phyloP scores from a whole-genome alignment of 2,329 filamentous ascomycete genomes.

The Thelonectria discophora region DNA sequence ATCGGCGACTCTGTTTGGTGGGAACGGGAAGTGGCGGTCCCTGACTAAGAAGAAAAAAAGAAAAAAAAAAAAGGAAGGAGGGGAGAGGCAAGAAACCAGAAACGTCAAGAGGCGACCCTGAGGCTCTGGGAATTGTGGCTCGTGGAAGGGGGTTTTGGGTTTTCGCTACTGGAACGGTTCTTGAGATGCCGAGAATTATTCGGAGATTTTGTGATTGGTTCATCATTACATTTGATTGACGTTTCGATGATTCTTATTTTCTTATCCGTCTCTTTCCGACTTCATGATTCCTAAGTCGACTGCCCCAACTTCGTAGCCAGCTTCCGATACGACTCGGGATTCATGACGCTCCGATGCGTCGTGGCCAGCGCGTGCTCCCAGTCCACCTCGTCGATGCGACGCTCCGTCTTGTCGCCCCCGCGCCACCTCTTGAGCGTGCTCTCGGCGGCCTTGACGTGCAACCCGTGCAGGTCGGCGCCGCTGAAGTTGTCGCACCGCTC shows the following conservation, averaged over 20 bases:
- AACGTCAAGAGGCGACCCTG: no score
- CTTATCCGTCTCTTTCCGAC: background rate
- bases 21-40: background rate
- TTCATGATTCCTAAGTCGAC: constrained; percentile 7
- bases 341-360: constrained; percentile 60
- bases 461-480: constrained; percentile 66
- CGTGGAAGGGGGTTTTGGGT: no score
- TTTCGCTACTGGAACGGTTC: no score
- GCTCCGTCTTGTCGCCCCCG: constrained; percentile 37
- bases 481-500: constrained; percentile 79
- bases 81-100: no score
- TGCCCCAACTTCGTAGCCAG: constrained; percentile 37
- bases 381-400: constrained; percentile 51
- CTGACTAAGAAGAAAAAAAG: background rate
- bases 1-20: constrained; percentile 4
- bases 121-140: no score
- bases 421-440: constrained; percentile 56
- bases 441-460: constrained; percentile 59
- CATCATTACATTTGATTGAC: background rate
- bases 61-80: no score
- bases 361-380: constrained; percentile 62
- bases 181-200: no score
- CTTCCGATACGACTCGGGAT: constrained; percentile 55
- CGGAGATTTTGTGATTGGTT: no score
- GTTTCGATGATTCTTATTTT: background rate